Conservation (phyloP, 192 early-diverging fungal species). For the Coemansia brasiliensis region DNA sequence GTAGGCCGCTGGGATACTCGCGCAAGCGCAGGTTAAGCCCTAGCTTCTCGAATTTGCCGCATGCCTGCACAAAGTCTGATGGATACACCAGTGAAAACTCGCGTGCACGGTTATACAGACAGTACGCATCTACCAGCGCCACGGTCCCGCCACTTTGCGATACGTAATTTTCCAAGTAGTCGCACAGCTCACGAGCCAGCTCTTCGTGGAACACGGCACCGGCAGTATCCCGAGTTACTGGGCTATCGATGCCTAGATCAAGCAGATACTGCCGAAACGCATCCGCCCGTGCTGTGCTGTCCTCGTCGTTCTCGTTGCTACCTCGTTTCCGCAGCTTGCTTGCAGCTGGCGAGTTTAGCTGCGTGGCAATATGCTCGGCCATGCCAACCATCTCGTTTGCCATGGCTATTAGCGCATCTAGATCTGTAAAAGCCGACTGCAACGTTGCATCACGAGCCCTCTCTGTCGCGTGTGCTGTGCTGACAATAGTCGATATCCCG, state of each 20-base stretch:
- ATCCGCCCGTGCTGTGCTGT: slow-evolving; percentile 22
- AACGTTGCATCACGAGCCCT: slow-evolving; percentile 69
- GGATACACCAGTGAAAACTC: slow-evolving; percentile 89
- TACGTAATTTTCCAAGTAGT: slow-evolving; percentile 75
- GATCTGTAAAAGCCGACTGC: slow-evolving; percentile 81
- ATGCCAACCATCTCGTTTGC: slow-evolving; percentile 83
- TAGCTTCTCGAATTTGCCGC: slow-evolving; percentile 65
- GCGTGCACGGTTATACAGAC: slow-evolving; percentile 91
- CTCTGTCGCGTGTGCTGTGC: slow-evolving; percentile 63
- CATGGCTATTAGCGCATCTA: slow-evolving; percentile 84
- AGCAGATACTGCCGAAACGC: slow-evolving; percentile 64
- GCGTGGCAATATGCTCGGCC: slow-evolving; percentile 54
- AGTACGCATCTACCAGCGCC: slow-evolving; percentile 87
- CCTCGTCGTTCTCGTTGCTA: slow-evolving; percentile 32
- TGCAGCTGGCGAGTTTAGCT: slow-evolving; percentile 47
- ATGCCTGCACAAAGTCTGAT: slow-evolving; percentile 84
- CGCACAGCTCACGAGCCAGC: slow-evolving; percentile 81
- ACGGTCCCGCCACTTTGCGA: slow-evolving; percentile 69
- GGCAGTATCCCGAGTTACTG: slow-evolving; percentile 87
- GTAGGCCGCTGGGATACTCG: slow-evolving; percentile 77
- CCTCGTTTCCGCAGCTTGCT: slow-evolving; percentile 34
- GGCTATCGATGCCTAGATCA: slow-evolving; percentile 88
- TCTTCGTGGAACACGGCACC: slow-evolving; percentile 87
- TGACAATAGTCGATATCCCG: slow-evolving; percentile 50
- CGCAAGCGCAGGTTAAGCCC: slow-evolving; percentile 73